Conservation (phyloP, 148 eudicot genomes). For the Vaccinium vitisidaea region DNA sequence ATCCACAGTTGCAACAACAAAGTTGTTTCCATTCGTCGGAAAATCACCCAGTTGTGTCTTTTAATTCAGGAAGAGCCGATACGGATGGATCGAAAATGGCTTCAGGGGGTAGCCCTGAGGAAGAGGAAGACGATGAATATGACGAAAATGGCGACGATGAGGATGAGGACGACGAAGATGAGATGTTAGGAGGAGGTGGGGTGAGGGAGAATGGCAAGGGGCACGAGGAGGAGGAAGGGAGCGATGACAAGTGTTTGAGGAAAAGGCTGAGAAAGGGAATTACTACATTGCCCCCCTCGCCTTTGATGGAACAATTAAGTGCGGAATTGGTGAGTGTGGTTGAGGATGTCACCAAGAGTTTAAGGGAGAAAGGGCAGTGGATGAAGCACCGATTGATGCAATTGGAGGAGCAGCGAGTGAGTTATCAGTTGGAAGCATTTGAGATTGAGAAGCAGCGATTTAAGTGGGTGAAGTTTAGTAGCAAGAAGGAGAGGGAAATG, state of each 20-base stretch:
- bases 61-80: slow-evolving; percentile 24
- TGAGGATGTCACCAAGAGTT: slow-evolving; percentile 49
- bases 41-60: slow-evolving; percentile 13
- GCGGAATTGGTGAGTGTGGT: slow-evolving; percentile 41
- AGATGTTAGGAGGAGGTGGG: slow-evolving; percentile 24
- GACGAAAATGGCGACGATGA: slow-evolving; percentile 41
- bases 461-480: slow-evolving; percentile 31
- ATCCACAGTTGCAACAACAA: slow-evolving; percentile 28
- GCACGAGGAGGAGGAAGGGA: slow-evolving; percentile 24
- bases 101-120: slow-evolving; percentile 14
- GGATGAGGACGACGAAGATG: slow-evolving; percentile 41
- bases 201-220: slow-evolving; percentile 12
- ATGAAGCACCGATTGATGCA: slow-evolving; percentile 41
- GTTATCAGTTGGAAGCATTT: slow-evolving; percentile 40
- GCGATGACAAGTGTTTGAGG: slow-evolving; percentile 22
- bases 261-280: slow-evolving; percentile 24
- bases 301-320: slow-evolving; percentile 33
- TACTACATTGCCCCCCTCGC: neutral
- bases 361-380: slow-evolving; percentile 69
- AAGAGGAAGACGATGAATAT: slow-evolving; percentile 30
- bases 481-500: slow-evolving; percentile 35
- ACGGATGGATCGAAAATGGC: slow-evolving; percentile 21
- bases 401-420: slow-evolving; percentile 57
- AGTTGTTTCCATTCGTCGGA: slow-evolving; percentile 46
- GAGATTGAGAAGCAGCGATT: slow-evolving; percentile 69